Base-by-base conservation (phyloP, 2,329 filamentous ascomycete species). In the Aureobasidium melanogenum region DNA sequence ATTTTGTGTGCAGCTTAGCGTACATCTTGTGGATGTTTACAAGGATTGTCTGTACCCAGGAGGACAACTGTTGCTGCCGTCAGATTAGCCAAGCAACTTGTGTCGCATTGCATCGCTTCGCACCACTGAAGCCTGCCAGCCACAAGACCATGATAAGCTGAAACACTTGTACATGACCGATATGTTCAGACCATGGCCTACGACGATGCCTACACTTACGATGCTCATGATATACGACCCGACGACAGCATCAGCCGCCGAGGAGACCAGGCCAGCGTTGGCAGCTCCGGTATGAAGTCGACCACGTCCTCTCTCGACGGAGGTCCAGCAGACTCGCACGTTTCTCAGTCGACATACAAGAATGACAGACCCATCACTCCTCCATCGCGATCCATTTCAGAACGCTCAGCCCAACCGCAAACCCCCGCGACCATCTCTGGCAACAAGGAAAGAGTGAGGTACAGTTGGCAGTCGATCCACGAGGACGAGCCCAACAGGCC, bases 381-480 rank as follows among this genome's bases (percentile, higher is more conserved):
- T 10, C 52, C 54, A 8, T 63, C 63, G 12, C 47, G 63, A 39
- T 50, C 43, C 8, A 48, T 50, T 4, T 65, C 63, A 15, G 28
- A 58, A n/a, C 54, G 44, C 46, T 63, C 63, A 8, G 55, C 64
- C n/a, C 59, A 56, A 10, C 14, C 61, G 3, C 62, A 54, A 19
- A 58, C 63, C 1, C 63, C 63, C 2, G 63, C 63, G 9, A 65
- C 64, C 32, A 50, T 65, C 2, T 46, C 62, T n/a, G 63, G 60
- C 34, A 69, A 68, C 50, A 70, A 68, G 44, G 68, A 72, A 28
- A 64, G 69, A 32, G 69, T 74, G 26, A 66, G 72, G 30, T 74
- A 74, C 55, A 73, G 71, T 64, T 74, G 72, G 72, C 72, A 74
- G 60, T 73, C 71, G 1, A 62, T 72, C 10, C 67, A 70, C 55